A percentile compares a stretch with the other conserved stretches of the same genome.
phyloP scores from a whole-genome alignment of 2,329 filamentous ascomycete genomes.

The Hypoxylon sp. region DNA sequence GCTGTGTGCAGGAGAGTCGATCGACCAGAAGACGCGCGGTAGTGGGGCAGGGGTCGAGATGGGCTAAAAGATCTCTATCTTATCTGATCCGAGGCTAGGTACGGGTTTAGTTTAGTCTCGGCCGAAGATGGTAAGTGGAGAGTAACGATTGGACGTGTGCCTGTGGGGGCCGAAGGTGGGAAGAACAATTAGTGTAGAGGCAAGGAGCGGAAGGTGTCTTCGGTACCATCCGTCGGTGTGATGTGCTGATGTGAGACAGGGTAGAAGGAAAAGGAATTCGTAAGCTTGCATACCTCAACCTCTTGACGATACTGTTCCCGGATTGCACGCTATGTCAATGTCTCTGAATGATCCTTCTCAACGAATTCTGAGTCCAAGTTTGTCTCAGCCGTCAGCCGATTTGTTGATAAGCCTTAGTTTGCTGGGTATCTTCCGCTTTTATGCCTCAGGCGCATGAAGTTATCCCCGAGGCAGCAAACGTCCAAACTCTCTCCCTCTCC shows the following conservation, averaged over 20 bases:
- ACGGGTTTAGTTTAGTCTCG: slow-evolving; percentile 16
- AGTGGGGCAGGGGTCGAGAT: slow-evolving; percentile 19
- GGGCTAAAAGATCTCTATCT: slow-evolving; percentile 4
- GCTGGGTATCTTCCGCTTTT: not conserved
- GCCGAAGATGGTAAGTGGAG: slow-evolving; percentile 30
- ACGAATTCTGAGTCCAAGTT: not conserved
- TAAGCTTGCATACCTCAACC: slow-evolving; percentile 5
- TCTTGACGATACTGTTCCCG: not conserved
- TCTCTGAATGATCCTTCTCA: not conserved
- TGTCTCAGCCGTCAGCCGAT: not conserved
- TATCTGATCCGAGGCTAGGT: slow-evolving; percentile 29
- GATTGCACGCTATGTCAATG: not conserved
- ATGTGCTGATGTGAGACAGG: not conserved
- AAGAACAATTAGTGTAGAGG: too few species aligned
- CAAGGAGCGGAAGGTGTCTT: not conserved
- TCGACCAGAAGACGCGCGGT: not conserved
- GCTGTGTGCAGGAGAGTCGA: not conserved
- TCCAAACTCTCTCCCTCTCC: not conserved
- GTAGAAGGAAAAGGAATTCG: not conserved
- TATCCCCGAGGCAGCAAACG: not conserved
- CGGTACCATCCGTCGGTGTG: slow-evolving; percentile 15
- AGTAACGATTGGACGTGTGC: not conserved
- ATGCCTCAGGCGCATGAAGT: not conserved
- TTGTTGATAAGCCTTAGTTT: not conserved
- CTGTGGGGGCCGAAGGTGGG: slow-evolving; percentile 4